Evolutionary conservation across 768 basidiomycete genomes (phyloP), one percentile per base, ranked within the genome.

Genomic region (Panaeolus papilionaceus): DNA sequence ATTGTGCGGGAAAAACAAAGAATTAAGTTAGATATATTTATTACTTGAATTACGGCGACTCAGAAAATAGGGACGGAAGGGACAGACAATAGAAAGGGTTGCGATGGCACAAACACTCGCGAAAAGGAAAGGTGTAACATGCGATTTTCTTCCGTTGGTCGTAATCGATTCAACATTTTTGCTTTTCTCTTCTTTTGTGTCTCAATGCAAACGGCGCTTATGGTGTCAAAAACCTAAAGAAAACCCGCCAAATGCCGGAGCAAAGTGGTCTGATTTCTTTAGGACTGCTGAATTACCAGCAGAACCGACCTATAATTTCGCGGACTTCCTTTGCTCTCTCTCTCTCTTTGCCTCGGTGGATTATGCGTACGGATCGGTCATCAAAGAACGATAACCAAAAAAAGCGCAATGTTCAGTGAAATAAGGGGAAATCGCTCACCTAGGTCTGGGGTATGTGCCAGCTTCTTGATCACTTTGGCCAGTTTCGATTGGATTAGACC

Each of bases 401-500:
- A 39, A 68, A 39, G 67, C 23, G 66, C 62, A 64, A 61, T 38
- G 11, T 63, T 66, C 44, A 40, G 66, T 66, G 39, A 51, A 63
- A 65, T 20, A 16, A 39, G 47, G 45, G 54, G 68, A 42, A 37
- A 65, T 47, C 72, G 86, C 94, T 94, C 89, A 95, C 94, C 94
- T 79, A 90, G 86, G 67, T 92, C 90, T 78, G 93, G 94, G 12
- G 54, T 58, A 33, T 58, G 54, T 64, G 87, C 87, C 49, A 95
- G 79, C 75, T 89, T 91, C 71, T 91, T 86, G 61, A 95, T 85
- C 54, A 94, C 82, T 79, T 92, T 94, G 71, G 93, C 93, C 23
- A 95, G 81, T 76, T 92, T 94, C 16, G 91, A 91, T 9, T 85
- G 77, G 74, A 86, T 88, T 67, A 95, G 82, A 2, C 86, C 83